Evolutionary conservation across 192 early-diverging fungal species (phyloP).

Genomic region (Backusella australiensis): DNA sequence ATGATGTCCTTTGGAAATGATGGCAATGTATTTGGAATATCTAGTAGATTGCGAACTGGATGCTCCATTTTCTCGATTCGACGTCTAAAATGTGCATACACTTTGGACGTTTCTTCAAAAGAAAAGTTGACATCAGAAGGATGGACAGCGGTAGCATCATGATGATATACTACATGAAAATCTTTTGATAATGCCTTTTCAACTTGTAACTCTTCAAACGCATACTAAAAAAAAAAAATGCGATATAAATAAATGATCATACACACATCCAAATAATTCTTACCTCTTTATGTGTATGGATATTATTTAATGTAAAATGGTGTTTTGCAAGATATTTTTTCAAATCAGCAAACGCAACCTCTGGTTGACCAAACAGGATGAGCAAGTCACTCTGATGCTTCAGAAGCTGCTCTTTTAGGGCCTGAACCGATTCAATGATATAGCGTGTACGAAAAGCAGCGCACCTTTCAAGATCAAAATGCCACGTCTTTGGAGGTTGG

Average conservation of each 20-base stretch:
- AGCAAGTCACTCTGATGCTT: neutral
- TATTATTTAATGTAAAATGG: neutral
- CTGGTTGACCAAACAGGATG: constrained; percentile 19
- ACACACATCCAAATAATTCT: neutral
- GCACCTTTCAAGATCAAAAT: constrained; percentile 14
- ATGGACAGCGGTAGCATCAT: constrained; percentile 8
- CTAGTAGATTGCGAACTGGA: constrained; percentile 11
- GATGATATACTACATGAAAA: neutral
- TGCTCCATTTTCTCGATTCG: constrained; percentile 26
- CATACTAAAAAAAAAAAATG: constrained; percentile 1
- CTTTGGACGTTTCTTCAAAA: constrained; percentile 24
- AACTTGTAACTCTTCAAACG: constrained; percentile 12
- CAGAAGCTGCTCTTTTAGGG: neutral
- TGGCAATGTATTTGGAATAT: neutral
- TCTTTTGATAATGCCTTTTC: neutral
- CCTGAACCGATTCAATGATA: constrained; percentile 6
- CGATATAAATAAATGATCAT: neutral
- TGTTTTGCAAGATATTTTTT: neutral
- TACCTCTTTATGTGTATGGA: constrained; percentile 22
- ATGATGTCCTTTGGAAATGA: neutral
- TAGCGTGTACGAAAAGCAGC: constrained; percentile 1
- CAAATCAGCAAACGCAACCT: constrained; percentile 2
- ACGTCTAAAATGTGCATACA: constrained; percentile 35
- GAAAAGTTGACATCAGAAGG: constrained; percentile 18
- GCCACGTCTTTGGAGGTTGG: constrained; percentile 4